A percentile compares a stretch with the other conserved stretches of the same genome.
phyloP scores from a whole-genome alignment of 2,329 filamentous ascomycete species.

The Botryosphaeria dothidea region DNA sequence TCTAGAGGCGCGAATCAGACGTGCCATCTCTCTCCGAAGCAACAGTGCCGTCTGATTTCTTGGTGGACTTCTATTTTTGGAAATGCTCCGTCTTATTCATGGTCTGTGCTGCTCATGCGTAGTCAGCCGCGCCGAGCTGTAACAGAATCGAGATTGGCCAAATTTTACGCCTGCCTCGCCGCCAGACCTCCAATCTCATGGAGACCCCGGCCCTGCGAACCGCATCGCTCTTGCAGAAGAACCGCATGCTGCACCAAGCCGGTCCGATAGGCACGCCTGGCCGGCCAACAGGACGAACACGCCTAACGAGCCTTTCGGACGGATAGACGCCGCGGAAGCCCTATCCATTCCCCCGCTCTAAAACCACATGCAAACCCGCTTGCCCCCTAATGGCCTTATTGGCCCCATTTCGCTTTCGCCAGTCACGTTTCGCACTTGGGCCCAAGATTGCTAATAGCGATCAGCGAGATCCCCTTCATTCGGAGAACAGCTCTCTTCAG shows the following conservation, averaged over 20 bases:
- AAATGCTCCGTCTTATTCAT: slow-evolving; percentile 18
- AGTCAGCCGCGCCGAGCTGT: slow-evolving; percentile 16
- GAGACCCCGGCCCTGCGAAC: not conserved
- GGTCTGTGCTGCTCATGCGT: slow-evolving; percentile 12
- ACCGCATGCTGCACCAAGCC: not conserved
- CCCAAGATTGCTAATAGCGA: slow-evolving; percentile 1
- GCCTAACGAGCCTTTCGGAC: not conserved
- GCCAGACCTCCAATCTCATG: not conserved
- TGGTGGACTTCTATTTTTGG: slow-evolving; percentile 18
- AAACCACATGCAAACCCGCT: not conserved
- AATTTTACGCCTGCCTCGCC: not conserved
- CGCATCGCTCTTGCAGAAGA: not conserved
- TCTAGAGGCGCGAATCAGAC: slow-evolving; percentile 2
- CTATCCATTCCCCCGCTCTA: not conserved
- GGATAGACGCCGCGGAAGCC: not conserved
- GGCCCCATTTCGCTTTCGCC: not conserved
- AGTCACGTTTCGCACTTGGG: not conserved
- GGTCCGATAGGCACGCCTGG: not conserved
- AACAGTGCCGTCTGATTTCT: slow-evolving; percentile 18
- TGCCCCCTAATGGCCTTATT: not conserved
- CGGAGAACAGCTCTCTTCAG: slow-evolving; percentile 10
- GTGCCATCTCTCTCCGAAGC: slow-evolving; percentile 17
- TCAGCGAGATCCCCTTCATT: slow-evolving; percentile 11
- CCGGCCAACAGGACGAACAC: not conserved
- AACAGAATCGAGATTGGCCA: slow-evolving; percentile 14